A percentile compares a stretch with the other conserved stretches of the same genome.
phyloP scores from a whole-genome alignment of 1,284 basidiomycete species.

The Phellopilus nigrolimitatus region DNA sequence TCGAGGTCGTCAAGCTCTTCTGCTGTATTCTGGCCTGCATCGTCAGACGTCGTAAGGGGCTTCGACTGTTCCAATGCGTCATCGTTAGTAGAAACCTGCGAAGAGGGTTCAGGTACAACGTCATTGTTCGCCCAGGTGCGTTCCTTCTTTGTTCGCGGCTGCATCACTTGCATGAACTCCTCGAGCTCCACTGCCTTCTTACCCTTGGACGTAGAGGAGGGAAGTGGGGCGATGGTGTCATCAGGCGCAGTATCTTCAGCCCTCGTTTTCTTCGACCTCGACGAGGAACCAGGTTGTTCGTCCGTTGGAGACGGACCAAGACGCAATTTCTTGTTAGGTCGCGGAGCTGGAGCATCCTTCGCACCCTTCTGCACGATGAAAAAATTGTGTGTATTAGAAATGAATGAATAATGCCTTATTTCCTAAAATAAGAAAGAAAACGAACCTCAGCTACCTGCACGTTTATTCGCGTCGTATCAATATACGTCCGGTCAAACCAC shows the following conservation, averaged over 20 bases:
- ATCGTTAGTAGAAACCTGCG: conserved; percentile 8
- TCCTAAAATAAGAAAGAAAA: conserved; percentile 18
- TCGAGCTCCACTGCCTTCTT: conserved; percentile 42
- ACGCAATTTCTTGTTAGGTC: conserved; percentile 66
- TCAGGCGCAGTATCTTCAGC: conserved; percentile 10
- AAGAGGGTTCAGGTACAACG: conserved; percentile 13
- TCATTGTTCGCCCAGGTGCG: conserved; percentile 64
- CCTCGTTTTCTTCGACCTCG: conserved; percentile 21
- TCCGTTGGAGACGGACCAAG: conserved; percentile 39
- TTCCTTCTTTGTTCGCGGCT: conserved; percentile 51
- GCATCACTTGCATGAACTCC: conserved; percentile 62
- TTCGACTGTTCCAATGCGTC: conserved; percentile 20
- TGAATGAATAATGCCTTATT: conserved; percentile 7
- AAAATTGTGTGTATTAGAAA: not conserved
- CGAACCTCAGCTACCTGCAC: conserved; percentile 78
- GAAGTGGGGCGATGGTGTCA: not conserved
- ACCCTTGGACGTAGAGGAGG: conserved; percentile 21
- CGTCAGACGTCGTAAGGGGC: conserved; percentile 27
- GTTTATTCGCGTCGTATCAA: conserved; percentile 70
- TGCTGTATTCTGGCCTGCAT: conserved; percentile 22
- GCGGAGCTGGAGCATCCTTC: conserved; percentile 58
- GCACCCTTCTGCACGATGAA: conserved; percentile 40
- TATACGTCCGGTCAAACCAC: conserved; percentile 85
- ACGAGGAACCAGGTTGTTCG: conserved; percentile 17
- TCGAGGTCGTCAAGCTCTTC: conserved; percentile 56